Conservation (phyloP, 129 eudicot species). For the Helichrysum umbraculigerum region DNA sequence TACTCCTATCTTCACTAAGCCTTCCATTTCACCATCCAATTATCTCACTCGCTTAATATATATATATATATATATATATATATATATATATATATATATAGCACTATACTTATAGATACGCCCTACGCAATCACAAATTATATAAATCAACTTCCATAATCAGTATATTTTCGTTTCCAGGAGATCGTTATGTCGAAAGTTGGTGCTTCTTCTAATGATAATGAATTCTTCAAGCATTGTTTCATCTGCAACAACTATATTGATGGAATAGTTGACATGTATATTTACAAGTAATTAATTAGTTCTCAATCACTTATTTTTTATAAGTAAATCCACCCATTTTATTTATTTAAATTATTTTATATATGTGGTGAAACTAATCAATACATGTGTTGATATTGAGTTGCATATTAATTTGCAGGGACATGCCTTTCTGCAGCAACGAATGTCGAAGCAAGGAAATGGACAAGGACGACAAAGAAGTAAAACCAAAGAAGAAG, state of each 20-base stretch:
- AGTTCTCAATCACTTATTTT: neutral
- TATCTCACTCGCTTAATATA: too few species aligned
- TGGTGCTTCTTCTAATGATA: neutral
- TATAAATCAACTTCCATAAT: too few species aligned
- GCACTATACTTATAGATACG: too few species aligned
- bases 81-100: too few species aligned
- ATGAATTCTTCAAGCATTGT: neutral
- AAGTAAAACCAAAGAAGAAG: neutral
- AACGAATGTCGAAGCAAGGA: constrained; percentile 3
- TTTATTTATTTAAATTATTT: too few species aligned
- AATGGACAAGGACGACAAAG: neutral
- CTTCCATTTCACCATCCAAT: too few species aligned
- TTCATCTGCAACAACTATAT: neutral
- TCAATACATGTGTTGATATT: too few species aligned
- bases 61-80: too few species aligned
- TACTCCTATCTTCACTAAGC: too few species aligned
- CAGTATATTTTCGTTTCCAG: neutral
- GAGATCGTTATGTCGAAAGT: neutral
- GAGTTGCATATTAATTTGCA: neutral
- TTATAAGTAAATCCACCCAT: neutral
- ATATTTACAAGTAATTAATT: neutral
- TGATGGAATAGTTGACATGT: neutral
- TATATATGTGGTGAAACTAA: too few species aligned
- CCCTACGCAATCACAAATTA: too few species aligned
- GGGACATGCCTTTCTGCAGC: neutral